Base-by-base conservation (phyloP, 495 filamentous ascomycete species). In the Annulohypoxylon maeteangense region DNA sequence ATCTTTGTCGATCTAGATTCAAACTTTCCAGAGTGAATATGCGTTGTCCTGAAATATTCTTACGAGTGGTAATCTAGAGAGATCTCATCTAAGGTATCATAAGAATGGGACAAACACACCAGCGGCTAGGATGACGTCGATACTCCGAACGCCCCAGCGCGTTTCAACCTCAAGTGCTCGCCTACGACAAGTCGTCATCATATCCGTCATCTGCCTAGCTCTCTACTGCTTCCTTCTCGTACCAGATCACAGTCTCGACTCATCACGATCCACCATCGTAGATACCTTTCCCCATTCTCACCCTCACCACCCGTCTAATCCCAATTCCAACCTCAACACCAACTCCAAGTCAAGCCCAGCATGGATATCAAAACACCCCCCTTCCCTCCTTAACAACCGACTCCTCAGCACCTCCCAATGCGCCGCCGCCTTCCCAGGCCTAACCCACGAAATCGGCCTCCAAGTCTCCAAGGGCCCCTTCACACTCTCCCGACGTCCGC, bases 391-490 rank as follows among this genome's bases (percentile, higher is more conserved):
- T 22, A 75, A 78, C 58, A 81, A 80, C 68, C 74, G 81, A 20
- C 80, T 72, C 34, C 77, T 87, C 7, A 78, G 70, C 20, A 78
- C 81, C 22, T 58, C 68, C 16, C 76, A 84, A 66, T 87, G 85
- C 72, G 40, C 68, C 11, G 66, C 74, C 47, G 62, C 76, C 11
- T 87, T 87, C 65, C 85, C 84, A 0, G 81, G 80, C 4, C 73
- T 87, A 7, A 81, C 78, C 7, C 75, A 78, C 25, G 78, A 85
- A 65, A 77, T 87, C 58, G 83, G 85, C 50, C 64, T 78, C 44
- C 74, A 67, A 4, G 85, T 85, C 0, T 75, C 81, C 48, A 70
- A 80, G 56, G 85, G 84, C 0, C 78, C 81, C 3, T 86, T 86
- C 68, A 68, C 64, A 11, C 75, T 87, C 7, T 67, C 78, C 67